These are phyloP conservation scores for Ustilago vetiveriae DNA, from an alignment of 1,284 basidiomycete species.

Conservation along the genomic window DNA sequence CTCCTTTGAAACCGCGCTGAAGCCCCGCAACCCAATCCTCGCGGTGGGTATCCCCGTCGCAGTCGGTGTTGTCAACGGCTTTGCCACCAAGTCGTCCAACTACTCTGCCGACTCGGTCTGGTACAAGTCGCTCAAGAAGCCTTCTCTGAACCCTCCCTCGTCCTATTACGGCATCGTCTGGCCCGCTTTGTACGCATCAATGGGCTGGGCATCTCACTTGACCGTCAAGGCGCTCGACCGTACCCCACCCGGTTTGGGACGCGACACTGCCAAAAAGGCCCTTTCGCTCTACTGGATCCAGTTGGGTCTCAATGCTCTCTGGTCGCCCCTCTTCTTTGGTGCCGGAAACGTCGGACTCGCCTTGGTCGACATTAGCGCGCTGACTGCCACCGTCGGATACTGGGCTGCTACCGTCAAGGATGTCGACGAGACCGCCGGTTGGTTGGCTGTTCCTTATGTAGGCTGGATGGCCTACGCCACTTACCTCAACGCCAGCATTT, in stretches of 20 bases:
- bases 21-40: conserved; percentile 60
- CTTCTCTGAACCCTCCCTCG: conserved; percentile 51
- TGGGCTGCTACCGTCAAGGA: conserved; percentile 57
- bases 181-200: conserved; percentile 72
- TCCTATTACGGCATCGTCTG: conserved; percentile 68
- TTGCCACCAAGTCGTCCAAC: conserved; percentile 54
- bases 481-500: conserved; percentile 76
- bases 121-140: conserved; percentile 60
- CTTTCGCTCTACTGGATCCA: conserved; percentile 78
- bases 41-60: conserved; percentile 60
- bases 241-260: conserved; percentile 59
- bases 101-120: conserved; percentile 49
- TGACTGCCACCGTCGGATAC: conserved; percentile 74
- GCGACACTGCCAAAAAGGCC: conserved; percentile 71
- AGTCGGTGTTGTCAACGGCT: conserved; percentile 49
- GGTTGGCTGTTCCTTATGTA: conserved; percentile 51
- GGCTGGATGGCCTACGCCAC: conserved; percentile 75
- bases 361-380: conserved; percentile 73
- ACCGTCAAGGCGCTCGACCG: conserved; percentile 60
- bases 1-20: background rate
- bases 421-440: conserved; percentile 61
- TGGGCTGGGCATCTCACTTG: conserved; percentile 80
- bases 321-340: conserved; percentile 80
- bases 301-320: conserved; percentile 75
- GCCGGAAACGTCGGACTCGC: conserved; percentile 68